Evolutionary conservation across 192 early-diverging fungal genomes (phyloP), one percentile per base, ranked within the genome.

Genomic region (Backusella morwellensis): DNA sequence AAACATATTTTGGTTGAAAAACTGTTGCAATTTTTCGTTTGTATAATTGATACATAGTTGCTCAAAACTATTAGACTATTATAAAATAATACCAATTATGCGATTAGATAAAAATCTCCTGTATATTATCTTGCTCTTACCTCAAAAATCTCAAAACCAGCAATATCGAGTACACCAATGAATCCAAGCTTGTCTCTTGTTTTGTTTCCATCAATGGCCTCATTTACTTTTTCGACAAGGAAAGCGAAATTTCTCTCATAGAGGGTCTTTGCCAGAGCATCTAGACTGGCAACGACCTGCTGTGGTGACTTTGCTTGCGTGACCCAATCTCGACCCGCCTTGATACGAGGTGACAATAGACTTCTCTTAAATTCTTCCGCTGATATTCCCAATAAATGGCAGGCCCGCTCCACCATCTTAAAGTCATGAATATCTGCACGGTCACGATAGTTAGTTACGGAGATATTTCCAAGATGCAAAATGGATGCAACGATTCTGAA

Each of bases 1-100:
- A 85, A 99, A 99, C 97, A 98, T 99, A 80, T 96, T 94, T 85
- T 98, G 97, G 87, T 98, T 99, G 87, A 99, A 99, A 85, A 99
- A 98, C 82, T 99, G 98, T 83, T 99, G 98, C 21, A 99, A 90
- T 73, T 92, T 93, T 84, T 99, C 98, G 82, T 99, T 99, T 44
- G 97, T 98, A 81, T 99, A 99, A 86, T 99, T 99, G 90, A 99
- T 99, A 85, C 96, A 98, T 38, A 99, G 87, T 83, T 99, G 98
- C 82, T 99, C 98, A 86, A 98, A 99, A 80, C 94, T 95, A 86
- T 99, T 99, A 72, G 90, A 89, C 93, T 91, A 68, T 75, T 23
- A 42, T 40, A 85, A 52, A 35, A 38, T 81, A 81, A 50, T 14
- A 23, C 26, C 15, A 34, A 6, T 38, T 70, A 68, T 8, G 75